A percentile compares a stretch with the other conserved stretches of the same genome.
Evolutionary conservation across 495 filamentous ascomycete species (phyloP).

Genomic region (Penicillium soppii): DNA sequence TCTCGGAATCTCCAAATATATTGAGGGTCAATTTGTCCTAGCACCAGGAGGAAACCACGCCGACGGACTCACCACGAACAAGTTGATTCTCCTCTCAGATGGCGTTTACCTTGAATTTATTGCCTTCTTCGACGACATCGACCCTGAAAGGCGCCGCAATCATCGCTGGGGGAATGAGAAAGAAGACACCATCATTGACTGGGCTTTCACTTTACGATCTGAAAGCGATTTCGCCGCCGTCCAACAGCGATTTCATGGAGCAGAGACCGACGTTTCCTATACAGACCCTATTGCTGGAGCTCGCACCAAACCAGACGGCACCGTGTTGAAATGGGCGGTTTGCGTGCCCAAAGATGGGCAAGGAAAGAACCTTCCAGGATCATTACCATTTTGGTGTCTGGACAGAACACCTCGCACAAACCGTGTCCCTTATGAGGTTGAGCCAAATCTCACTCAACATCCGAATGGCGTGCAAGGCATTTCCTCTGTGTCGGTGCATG

Average conservation of each 20-base stretch:
- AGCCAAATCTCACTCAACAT: constrained; percentile 12
- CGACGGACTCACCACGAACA: constrained; percentile 19
- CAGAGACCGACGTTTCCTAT: constrained; percentile 5
- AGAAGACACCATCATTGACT: constrained; percentile 22
- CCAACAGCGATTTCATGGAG: constrained; percentile 2
- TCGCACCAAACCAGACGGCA: constrained; percentile 14
- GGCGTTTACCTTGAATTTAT: constrained; percentile 22
- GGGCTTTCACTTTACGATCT: constrained; percentile 22
- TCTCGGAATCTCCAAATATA: neutral
- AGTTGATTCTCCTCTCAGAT: constrained; percentile 16
- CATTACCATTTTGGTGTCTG: constrained; percentile 23
- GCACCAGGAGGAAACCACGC: constrained; percentile 18
- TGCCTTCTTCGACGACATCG: constrained; percentile 15
- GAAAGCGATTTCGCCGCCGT: constrained; percentile 12
- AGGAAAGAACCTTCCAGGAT: constrained; percentile 1
- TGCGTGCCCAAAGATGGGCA: neutral
- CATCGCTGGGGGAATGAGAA: constrained; percentile 24
- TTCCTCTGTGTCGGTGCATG: constrained; percentile 7
- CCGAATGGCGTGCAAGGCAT: constrained; percentile 14
- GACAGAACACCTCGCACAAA: constrained; percentile 16
- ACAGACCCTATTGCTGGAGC: constrained; percentile 11
- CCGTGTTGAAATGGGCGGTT: constrained; percentile 16
- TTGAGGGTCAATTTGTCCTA: constrained; percentile 10
- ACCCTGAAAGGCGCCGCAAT: constrained; percentile 11
- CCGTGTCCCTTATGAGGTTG: constrained; percentile 19